Evolutionary conservation across 805 yeast genomes (phyloP).

Genomic region (Ogataea kodamae): DNA sequence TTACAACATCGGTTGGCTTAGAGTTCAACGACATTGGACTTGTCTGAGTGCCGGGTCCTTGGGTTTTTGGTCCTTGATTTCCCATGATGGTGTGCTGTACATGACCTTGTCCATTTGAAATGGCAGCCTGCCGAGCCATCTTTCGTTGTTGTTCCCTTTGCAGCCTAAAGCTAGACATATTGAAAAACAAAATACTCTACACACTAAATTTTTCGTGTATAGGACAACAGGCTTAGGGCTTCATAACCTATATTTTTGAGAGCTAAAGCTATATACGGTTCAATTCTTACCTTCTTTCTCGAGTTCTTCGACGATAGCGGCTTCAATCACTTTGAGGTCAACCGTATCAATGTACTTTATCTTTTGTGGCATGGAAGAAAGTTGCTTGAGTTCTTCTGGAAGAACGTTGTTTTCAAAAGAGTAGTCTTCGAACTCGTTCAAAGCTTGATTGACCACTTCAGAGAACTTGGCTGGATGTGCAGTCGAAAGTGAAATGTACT

Average conservation of each 20-base stretch:
- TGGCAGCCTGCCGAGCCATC: constrained; percentile 13
- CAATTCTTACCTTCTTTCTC: constrained; percentile 12
- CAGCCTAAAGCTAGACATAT: constrained; percentile 18
- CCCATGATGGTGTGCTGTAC: constrained; percentile 14
- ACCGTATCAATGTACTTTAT: constrained; percentile 67
- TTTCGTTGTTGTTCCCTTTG: constrained; percentile 23
- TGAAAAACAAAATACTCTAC: constrained; percentile 3
- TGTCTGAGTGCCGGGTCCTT: constrained; percentile 14
- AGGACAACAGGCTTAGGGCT: constrained; percentile 11
- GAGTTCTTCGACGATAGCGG: constrained; percentile 70
- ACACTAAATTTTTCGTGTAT: constrained; percentile 7
- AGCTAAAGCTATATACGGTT: not conserved
- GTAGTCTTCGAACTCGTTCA: constrained; percentile 63
- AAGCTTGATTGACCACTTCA: constrained; percentile 87
- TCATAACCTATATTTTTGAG: constrained; percentile 13
- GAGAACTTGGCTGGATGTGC: constrained; percentile 99
- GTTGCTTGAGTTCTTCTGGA: constrained; percentile 78
- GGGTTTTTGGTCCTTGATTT: constrained; percentile 14
- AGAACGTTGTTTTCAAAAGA: constrained; percentile 84
- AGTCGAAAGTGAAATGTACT: constrained; percentile 79
- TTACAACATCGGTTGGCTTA: constrained; percentile 36
- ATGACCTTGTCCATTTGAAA: constrained; percentile 16
- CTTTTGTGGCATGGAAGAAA: constrained; percentile 70
- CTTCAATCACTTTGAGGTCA: constrained; percentile 70
- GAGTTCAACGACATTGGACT: constrained; percentile 28